phyloP scores from a whole-genome alignment of 495 filamentous ascomycete genomes.

The Daldinia childiae region DNA sequence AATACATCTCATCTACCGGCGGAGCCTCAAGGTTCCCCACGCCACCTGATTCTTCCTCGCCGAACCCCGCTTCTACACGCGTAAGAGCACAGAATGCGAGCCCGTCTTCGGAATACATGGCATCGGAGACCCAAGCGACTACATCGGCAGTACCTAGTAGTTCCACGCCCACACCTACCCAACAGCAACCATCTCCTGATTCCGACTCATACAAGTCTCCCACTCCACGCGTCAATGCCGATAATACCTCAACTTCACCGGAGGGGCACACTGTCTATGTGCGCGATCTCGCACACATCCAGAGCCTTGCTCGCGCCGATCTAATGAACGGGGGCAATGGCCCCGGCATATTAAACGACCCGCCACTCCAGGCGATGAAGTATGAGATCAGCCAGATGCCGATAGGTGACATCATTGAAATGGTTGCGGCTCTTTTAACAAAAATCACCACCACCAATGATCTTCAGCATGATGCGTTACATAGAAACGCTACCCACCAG shows the following conservation, averaged over 20 bases:
- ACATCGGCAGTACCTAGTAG: conserved; percentile 47
- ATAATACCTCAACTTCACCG: conserved; percentile 39
- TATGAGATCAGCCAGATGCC: conserved; percentile 99
- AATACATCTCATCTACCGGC: conserved; percentile 42
- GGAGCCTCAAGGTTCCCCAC: conserved; percentile 57
- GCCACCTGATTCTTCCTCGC: conserved; percentile 59
- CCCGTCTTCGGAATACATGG: conserved; percentile 49
- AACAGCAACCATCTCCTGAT: conserved; percentile 68
- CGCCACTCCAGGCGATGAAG: conserved; percentile 63
- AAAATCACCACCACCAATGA: conserved; percentile 99
- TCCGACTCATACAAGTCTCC: conserved; percentile 53
- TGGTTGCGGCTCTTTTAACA: conserved; percentile 97
- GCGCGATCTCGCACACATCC: conserved; percentile 86
- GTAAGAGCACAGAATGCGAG: conserved; percentile 48
- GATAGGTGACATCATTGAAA: conserved; percentile 97
- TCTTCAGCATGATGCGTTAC: conserved; percentile 78
- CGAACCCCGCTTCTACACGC: conserved; percentile 52
- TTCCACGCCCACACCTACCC: conserved; percentile 46
- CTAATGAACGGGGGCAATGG: conserved; percentile 61
- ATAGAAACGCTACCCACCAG: conserved; percentile 59
- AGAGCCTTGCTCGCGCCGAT: conserved; percentile 83
- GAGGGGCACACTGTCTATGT: conserved; percentile 72
- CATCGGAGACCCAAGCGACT: conserved; percentile 44
- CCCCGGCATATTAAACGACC: conserved; percentile 59
- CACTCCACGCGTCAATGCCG: conserved; percentile 36